Base-by-base conservation (phyloP, 148 eudicot genomes). In the Fallopia convolvulus region DNA sequence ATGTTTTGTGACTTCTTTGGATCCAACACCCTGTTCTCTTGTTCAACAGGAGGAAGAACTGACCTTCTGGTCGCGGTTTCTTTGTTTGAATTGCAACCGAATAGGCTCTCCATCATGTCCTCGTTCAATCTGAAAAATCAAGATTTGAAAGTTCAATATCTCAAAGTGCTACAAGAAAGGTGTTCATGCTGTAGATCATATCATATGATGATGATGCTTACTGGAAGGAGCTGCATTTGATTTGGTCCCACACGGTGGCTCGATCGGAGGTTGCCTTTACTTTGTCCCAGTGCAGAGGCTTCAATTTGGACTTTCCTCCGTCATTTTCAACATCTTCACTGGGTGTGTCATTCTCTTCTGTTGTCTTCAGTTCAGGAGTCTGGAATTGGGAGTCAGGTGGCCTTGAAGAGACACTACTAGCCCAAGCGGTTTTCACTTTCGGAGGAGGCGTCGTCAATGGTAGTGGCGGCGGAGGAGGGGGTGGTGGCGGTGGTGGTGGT, bases 1-100 rank as follows among this genome's bases (percentile, higher is more conserved):
- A 90, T 86, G 86, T 90, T 90, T 76, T 90, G 93, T 17, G 89
- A 84, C 77, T 86, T 90, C 86, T 90, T 90, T 13, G 93, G 91
- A 75, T 90, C 93, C 76, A 90, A 56, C 5, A 90, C 89, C 82
- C 88, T 82, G 82, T 81, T 81, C 76, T 90, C 89, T 18, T 83
- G 84, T 48, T 84, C 87, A 30, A 80, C 78, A 20, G 89, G 80
- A 49, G 90, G 90, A 21, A 79, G 78, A 77, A 80, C 86, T 14
- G 88, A 82, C 74, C 77, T 86, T 50, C 74, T 86, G 9, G 81
- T 79, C 14, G 78, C 77, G 73, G 82, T 88, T 83, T 86, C 86
- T 75, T 70, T 70, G 44, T 33, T 70, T 0, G 71, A 30, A 68
- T 83, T 90, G 42, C 79, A 83, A 42, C 89, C 89, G 65, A 90